These are phyloP conservation scores for Tulasnella calospora DNA, from an alignment of 768 basidiomycete species.

Conservation along the genomic window DNA sequence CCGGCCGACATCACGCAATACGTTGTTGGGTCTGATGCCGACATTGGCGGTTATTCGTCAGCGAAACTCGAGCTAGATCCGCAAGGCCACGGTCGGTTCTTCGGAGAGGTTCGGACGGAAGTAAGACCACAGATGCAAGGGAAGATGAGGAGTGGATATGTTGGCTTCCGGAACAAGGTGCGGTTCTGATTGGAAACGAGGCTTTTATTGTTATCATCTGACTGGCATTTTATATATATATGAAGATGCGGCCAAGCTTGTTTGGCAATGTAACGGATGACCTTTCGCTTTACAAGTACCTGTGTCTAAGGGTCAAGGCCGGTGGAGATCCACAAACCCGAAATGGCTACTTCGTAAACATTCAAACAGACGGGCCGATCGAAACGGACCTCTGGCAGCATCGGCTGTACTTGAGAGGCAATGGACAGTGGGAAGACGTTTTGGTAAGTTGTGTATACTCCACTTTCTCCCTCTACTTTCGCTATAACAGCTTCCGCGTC, in stretches of 20 bases:
- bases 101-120: constrained; percentile 68
- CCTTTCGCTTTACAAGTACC: constrained; percentile 71
- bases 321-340: constrained; percentile 70
- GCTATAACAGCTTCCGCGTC: constrained; percentile 21
- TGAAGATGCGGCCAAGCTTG: constrained; percentile 66
- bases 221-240: not conserved
- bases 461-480: not conserved
- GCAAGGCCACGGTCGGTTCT: constrained; percentile 56
- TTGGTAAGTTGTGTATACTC: constrained; percentile 47
- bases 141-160: constrained; percentile 77
- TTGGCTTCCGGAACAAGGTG: constrained; percentile 84
- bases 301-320: constrained; percentile 73
- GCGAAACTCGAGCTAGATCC: constrained; percentile 67
- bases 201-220: not conserved
- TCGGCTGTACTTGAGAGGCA: constrained; percentile 68
- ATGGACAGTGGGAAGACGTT: constrained; percentile 72
- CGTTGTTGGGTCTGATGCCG: constrained; percentile 77
- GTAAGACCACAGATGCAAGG: constrained; percentile 64
- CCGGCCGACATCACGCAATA: constrained; percentile 55
- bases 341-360: constrained; percentile 86
- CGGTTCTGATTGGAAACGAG: constrained; percentile 23
- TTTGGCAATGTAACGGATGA: constrained; percentile 86
- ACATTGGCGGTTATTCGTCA: constrained; percentile 80
- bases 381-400: constrained; percentile 93
- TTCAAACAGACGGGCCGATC: constrained; percentile 81